Evolutionary conservation across 768 basidiomycete species (phyloP), one percentile per base, ranked within the genome.

Genomic region (Candolleomyces aberdarensis): DNA sequence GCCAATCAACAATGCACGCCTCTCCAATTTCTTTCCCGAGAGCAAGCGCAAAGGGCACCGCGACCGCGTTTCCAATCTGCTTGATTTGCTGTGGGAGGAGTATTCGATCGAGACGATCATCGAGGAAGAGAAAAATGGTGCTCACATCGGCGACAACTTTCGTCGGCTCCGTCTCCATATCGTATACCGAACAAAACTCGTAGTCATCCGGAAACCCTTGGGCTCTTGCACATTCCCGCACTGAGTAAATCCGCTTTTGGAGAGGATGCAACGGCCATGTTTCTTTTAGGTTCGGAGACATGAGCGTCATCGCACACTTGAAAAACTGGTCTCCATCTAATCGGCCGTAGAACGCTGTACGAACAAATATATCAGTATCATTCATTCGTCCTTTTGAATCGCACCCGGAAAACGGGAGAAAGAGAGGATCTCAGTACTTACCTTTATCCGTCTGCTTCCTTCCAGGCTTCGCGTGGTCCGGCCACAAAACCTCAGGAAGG

Each of bases 11-110:
- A 19, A 82, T 61, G 43, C 85, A 63, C 0, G 82, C 80, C 53
- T 76, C 76, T 1, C 77, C 77, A 0, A 81, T 63, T 22, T 77
- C 72, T 64, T 77, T 79, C 11, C 87, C 88, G 1, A 91, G 75
- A 3, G 88, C 87, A 10, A 81, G 73, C 4, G 87, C 88, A 22
- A 92, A 77, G 3, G 86, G 86, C 8, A 90, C 79, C 3, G 90
- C 88, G 7, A 91, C 90, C 2, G 89, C 91, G 66, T 92, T 92
- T 0, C 91, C 91, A 49, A 92, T 91, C 63, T 92, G 91, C 53
- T 82, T 77, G 59, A 86, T 76, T 85, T 88, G 87, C 91, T 92
- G 44, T 56, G 55, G 40, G 62, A 19, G 41, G 10, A 60, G 40
- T 56, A 26, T 8, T 14, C 32, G 47, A 52, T 40, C 13, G 13